Evolutionary conservation across 2,329 filamentous ascomycete genomes (phyloP), one percentile per base, ranked within the genome.

Genomic region (Aspergillus quadrilineatus): DNA sequence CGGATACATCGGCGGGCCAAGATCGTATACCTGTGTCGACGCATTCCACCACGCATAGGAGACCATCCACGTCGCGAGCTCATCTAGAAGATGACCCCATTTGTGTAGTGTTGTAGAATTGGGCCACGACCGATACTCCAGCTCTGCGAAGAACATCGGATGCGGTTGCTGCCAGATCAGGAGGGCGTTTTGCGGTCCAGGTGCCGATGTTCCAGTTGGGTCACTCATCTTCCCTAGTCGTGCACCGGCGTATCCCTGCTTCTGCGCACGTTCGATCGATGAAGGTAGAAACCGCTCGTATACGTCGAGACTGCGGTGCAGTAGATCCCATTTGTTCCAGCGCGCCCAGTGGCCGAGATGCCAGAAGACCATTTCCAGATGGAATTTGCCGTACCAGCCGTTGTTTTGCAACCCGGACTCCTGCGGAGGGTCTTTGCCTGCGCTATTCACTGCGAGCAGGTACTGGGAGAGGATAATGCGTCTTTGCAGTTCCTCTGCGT

Each of bases 111-210:
- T 57, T 1, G 51, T 32, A 1, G 28, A 52, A 6, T 69, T 74
- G 0, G 79, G 77, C 51, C 73, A 77, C 0, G 74, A 74, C 22
- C 80, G 74, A 63, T 80, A 85, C 63, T 83, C 80, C 15, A 80
- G 69, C 65, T 85, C 82, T 0, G 83, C 84, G 62, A 85, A 83
- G 64, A 82, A 83, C 75, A 85, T 81, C 0, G 80, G 76, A 65
- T 86, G 84, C 6, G 82, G 83, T 62, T 85, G 84, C 62, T 86
- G 84, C 84, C 84, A 86, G 55, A 85, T 81, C 3, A 87, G 71
- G 1, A 86, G 71, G 8, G 78, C 80, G 65, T 86, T 86, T 65
- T 86, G 85, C 60, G 83, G 80, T 2, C 84, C 84, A 0, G 84
- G 83, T 1, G 82, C 80, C 46, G 78, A 81, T 9, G 80, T 74